A percentile compares a stretch with the other conserved stretches of the same genome.
Conservation (phyloP, 345 rosid species). For the Garcia nutans region DNA sequence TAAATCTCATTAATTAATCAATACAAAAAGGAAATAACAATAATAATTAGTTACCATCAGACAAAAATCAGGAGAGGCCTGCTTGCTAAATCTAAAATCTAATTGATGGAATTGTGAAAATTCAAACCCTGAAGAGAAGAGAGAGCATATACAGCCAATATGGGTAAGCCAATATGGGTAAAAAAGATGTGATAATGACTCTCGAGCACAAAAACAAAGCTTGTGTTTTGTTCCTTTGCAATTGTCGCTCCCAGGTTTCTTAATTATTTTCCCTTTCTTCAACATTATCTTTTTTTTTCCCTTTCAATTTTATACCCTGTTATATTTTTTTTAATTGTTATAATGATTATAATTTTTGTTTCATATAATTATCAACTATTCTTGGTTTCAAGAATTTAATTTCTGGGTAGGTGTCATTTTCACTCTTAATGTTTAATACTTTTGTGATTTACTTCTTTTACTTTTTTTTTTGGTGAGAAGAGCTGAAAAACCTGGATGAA, state of each 20-base stretch:
- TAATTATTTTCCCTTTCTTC: neutral
- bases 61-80: too few species aligned
- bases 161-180: slow-evolving; percentile 15
- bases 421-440: neutral
- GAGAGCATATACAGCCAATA: neutral
- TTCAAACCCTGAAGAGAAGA: neutral
- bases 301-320: neutral
- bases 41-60: neutral
- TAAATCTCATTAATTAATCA: slow-evolving; percentile 8
- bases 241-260: slow-evolving; percentile 24
- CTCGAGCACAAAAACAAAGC: slow-evolving; percentile 20
- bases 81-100: too few species aligned
- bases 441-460: neutral
- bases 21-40: too few species aligned
- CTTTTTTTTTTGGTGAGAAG: slow-evolving; percentile 7
- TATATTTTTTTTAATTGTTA: neutral
- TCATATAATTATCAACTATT: neutral
- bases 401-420: slow-evolving; percentile 23
- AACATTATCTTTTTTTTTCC: neutral
- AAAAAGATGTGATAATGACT: slow-evolving; percentile 19
- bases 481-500: slow-evolving; percentile 8
- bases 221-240: slow-evolving; percentile 18
- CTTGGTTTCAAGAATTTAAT: slow-evolving; percentile 16
- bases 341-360: neutral
- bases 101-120: neutral